Conservation (phyloP, 768 basidiomycete genomes). For the Lactifluus rugatus region DNA sequence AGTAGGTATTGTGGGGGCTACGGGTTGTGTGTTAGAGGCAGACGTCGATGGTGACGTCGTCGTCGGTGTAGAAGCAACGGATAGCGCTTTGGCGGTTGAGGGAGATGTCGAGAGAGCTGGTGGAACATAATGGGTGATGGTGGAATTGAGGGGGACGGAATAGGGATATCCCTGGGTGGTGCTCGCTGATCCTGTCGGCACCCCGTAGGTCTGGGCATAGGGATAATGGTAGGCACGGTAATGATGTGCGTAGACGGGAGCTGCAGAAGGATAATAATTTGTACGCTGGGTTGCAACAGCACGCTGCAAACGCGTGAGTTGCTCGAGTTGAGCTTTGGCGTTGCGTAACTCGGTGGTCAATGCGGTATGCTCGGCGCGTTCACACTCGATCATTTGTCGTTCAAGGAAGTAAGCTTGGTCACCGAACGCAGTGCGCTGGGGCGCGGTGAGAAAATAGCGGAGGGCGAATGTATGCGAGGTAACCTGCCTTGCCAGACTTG, state of each 20-base stretch:
- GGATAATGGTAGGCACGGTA: constrained; percentile 54
- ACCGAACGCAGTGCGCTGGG: constrained; percentile 50
- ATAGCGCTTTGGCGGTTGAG: constrained; percentile 18
- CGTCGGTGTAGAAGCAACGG: constrained; percentile 15
- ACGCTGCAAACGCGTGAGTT: constrained; percentile 60
- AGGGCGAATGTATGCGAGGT: background rate
- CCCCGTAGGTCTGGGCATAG: constrained; percentile 48
- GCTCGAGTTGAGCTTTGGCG: constrained; percentile 56
- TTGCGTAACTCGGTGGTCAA: constrained; percentile 52
- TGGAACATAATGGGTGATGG: constrained; percentile 26
- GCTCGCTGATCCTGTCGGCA: background rate
- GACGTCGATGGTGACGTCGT: constrained; percentile 25
- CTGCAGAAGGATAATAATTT: constrained; percentile 14
- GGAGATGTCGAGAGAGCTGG: constrained; percentile 23
- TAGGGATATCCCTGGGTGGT: constrained; percentile 15
- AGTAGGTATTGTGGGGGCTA: constrained; percentile 1
- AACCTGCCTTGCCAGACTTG: constrained; percentile 46
- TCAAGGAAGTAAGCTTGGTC: constrained; percentile 56
- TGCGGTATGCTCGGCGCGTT: constrained; percentile 50
- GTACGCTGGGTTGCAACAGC: constrained; percentile 27
- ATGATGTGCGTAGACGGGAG: constrained; percentile 34
- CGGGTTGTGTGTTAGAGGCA: constrained; percentile 27
- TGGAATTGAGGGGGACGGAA: constrained; percentile 21
- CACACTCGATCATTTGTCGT: constrained; percentile 54
- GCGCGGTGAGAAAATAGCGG: background rate